Evolutionary conservation across 371 early-diverging fungal genomes (phyloP).

Genomic region (Apophysomyces sp.): DNA sequence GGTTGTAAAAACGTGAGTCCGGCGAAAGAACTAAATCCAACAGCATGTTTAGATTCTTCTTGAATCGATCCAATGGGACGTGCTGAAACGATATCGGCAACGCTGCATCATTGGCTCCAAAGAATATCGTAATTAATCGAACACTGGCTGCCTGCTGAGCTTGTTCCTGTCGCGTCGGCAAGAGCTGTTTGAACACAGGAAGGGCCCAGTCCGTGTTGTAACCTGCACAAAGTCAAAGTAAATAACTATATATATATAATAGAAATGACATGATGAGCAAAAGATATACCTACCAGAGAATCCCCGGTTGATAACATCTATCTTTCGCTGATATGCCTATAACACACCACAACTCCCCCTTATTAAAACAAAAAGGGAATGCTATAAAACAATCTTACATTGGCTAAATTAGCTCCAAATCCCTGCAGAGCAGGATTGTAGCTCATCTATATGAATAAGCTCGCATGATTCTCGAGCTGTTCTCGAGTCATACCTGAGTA

Average conservation of each 20-base stretch:
- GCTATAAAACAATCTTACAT: conserved; percentile 24
- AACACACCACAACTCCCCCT: background rate
- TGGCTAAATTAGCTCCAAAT: conserved; percentile 68
- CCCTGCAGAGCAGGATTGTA: conserved; percentile 64
- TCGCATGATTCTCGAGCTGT: background rate
- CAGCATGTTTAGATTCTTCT: conserved; percentile 56
- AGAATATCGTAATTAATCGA: conserved; percentile 68
- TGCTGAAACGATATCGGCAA: conserved; percentile 54
- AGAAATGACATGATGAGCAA: background rate
- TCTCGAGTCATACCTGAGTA: conserved; percentile 55
- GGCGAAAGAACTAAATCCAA: conserved; percentile 51
- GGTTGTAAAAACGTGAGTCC: conserved; percentile 52
- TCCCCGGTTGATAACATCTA: conserved; percentile 81
- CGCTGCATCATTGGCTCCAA: conserved; percentile 87
- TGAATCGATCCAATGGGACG: conserved; percentile 66
- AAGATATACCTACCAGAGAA: conserved; percentile 54
- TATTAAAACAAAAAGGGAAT: background rate
- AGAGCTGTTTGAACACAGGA: conserved; percentile 55
- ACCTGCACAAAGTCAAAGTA: conserved; percentile 35
- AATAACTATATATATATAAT: background rate
- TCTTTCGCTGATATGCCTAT: conserved; percentile 69
- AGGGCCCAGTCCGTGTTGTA: conserved; percentile 75
- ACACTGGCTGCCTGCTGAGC: conserved; percentile 33
- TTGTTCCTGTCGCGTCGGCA: conserved; percentile 44
- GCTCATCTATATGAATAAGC: conserved; percentile 40